Evolutionary conservation across 2,329 filamentous ascomycete genomes (phyloP), one percentile per base, ranked within the genome.

Genomic region (Lasiodiplodia sp.): DNA sequence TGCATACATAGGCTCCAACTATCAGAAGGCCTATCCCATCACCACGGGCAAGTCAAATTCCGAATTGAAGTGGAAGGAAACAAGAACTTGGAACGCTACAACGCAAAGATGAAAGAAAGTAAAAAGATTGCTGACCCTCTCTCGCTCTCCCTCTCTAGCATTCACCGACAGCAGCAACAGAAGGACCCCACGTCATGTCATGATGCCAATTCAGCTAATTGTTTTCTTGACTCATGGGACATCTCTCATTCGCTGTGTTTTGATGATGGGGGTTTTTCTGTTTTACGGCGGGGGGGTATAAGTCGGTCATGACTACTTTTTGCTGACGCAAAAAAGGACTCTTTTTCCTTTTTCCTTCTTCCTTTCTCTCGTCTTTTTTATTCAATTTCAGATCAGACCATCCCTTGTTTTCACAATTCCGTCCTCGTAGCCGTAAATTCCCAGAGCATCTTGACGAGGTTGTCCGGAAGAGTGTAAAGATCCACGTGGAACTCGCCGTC

Each of bases 401-500:
- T 31, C 28, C 23, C 52, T 12, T n/a, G 10, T 12, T 28, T 21
- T 44, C 62, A 68, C 56, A 68, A 37, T 2, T 68, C 66, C 31
- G 44, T 74, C 72, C 77, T 78, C 18, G 71, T 71, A 18, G 77
- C 72, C 52, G 88, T 88, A 78, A 96, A 96, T 70, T 97, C 95
- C 95, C 95, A 98, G 70, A 99, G 90, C 89, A 93, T 94, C 81
- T 96, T 96, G 78, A 96, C 91, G 47, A 98, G 86, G 34, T 84
- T 83, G 72, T 98, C 96, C 0, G 96, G 94, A 72, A 99, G 89
- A n/a, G 96, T 98, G 83, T 97, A 98, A 69, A 99, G 87, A 77
- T 99, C 96, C 74, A 99, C 95, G 70, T 97, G 96, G 83, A 99
- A 99, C 83, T 99, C 96, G 76, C 96, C 96, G 77, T 94, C 94